Evolutionary conservation across 805 yeast genomes (phyloP).

Genomic region (Candida coquimbonensis): DNA sequence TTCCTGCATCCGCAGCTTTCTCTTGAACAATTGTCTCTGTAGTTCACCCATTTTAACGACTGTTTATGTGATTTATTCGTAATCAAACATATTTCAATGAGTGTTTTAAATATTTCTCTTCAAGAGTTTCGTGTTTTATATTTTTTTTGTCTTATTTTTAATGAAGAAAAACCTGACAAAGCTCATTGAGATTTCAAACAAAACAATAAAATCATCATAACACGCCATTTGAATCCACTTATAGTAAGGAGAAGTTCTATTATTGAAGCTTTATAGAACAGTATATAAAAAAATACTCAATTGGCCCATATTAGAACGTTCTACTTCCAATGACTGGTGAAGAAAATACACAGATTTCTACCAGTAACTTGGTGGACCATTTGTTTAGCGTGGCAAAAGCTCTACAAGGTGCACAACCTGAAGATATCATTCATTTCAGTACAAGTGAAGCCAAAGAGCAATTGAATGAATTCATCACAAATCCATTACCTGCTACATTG

Average conservation of each 20-base stretch:
- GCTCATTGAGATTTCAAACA: no score
- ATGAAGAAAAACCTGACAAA: no score
- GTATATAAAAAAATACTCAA: background rate
- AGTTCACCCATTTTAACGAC: conserved; percentile 7
- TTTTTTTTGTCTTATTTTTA: no score
- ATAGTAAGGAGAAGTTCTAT: no score
- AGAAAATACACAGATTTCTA: conserved; percentile 1
- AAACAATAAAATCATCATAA: no score
- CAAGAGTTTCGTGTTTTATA: background rate
- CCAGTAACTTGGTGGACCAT: conserved; percentile 18
- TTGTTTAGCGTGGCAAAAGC: conserved; percentile 23
- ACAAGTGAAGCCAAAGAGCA: conserved; percentile 9
- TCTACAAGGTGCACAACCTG: conserved; percentile 23
- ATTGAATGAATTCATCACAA: conserved; percentile 15
- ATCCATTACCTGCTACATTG: conserved; percentile 19
- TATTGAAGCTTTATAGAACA: no score
- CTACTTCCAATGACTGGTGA: background rate
- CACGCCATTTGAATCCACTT: no score
- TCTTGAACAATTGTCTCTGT: conserved; percentile 10
- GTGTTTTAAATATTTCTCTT: no score
- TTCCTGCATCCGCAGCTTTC: conserved; percentile 9
- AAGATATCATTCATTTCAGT: conserved; percentile 23
- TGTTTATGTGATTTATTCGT: background rate
- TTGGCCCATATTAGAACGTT: background rate
- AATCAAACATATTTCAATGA: no score